phyloP scores from a whole-genome alignment of 495 filamentous ascomycete genomes.

The Xylaria venustula region DNA sequence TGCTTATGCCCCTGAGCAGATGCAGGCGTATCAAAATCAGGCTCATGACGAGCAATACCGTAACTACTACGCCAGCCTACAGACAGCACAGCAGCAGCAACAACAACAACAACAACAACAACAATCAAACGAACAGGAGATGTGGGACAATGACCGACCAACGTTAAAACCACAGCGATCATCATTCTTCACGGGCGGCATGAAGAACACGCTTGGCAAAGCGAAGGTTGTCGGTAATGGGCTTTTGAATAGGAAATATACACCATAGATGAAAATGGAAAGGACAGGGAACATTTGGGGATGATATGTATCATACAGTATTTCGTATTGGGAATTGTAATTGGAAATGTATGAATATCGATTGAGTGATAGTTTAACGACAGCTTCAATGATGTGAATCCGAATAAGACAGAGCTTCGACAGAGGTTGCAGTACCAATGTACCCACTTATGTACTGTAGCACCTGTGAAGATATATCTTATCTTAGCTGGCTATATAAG shows the following conservation, averaged over 20 bases:
- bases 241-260: conserved; percentile 21
- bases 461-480: too few relatives aligned
- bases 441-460: too few relatives aligned
- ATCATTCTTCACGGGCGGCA: conserved; percentile 26
- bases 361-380: too few relatives aligned
- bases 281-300: background rate
- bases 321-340: background rate
- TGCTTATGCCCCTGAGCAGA: conserved; percentile 8
- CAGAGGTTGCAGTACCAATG: too few relatives aligned
- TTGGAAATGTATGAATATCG: too few relatives aligned
- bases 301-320: background rate
- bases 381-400: too few relatives aligned
- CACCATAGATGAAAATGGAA: background rate
- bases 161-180: conserved; percentile 24
- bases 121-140: conserved; percentile 2
- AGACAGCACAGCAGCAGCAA: conserved; percentile 18
- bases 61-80: conserved; percentile 18
- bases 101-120: conserved; percentile 4
- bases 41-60: conserved; percentile 23
- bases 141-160: conserved; percentile 20
- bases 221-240: conserved; percentile 30
- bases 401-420: too few relatives aligned
- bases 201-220: conserved; percentile 29
- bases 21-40: conserved; percentile 22
- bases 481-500: too few relatives aligned